These are phyloP conservation scores for Beauveria varroae DNA, from an alignment of 2,329 filamentous ascomycete genomes.

Conservation along the genomic window DNA sequence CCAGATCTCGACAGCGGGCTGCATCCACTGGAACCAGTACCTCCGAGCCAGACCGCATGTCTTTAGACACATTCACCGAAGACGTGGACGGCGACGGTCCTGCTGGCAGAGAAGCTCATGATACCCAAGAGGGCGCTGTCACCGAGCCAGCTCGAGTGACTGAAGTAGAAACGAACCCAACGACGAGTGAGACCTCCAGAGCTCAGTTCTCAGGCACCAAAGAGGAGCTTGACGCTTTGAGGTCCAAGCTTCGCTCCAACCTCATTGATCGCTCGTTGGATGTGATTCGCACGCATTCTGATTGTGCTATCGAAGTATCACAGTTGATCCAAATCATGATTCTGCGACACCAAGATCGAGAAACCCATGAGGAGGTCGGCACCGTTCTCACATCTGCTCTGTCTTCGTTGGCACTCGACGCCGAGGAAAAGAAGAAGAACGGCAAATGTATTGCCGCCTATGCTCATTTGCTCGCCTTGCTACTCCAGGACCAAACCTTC, in stretches of 20 bases:
- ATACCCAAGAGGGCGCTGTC: neutral
- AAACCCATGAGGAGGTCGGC: conserved; percentile 63
- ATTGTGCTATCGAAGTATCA: conserved; percentile 82
- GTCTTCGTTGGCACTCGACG: conserved; percentile 57
- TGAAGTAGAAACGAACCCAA: neutral
- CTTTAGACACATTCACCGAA: conserved; percentile 26
- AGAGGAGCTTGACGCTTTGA: conserved; percentile 72
- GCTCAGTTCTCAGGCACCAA: conserved; percentile 35
- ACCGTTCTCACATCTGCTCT: conserved; percentile 78
- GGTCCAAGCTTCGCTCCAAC: conserved; percentile 63
- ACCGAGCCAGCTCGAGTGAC: neutral
- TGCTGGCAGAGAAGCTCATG: conserved; percentile 14
- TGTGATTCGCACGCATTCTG: conserved; percentile 78
- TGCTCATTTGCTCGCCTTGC: conserved; percentile 81
- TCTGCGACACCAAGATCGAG: conserved; percentile 47
- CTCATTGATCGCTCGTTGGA: conserved; percentile 87
- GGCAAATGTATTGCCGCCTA: conserved; percentile 69
- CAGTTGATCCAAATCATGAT: conserved; percentile 76
- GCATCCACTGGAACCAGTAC: conserved; percentile 17
- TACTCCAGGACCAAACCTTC: conserved; percentile 76
- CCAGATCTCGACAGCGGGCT: conserved; percentile 18
- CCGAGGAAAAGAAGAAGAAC: conserved; percentile 58
- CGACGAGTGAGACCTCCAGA: neutral
- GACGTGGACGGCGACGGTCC: conserved; percentile 21
- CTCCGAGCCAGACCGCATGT: conserved; percentile 31